These are phyloP conservation scores for Jackrogersella minutella DNA, from an alignment of 495 filamentous ascomycete species.

Conservation along the genomic window DNA sequence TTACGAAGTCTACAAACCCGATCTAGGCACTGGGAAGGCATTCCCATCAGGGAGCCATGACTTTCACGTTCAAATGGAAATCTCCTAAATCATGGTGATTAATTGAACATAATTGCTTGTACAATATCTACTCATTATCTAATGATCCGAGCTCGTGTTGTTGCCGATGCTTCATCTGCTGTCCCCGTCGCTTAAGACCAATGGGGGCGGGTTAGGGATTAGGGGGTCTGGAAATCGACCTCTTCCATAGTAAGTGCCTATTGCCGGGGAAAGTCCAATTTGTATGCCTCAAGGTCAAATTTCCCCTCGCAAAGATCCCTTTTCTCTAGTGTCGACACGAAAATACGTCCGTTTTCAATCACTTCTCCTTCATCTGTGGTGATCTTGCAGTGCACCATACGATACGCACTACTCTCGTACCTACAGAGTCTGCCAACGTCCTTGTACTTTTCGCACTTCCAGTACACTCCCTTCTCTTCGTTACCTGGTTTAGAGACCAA, in stretches of 20 bases:
- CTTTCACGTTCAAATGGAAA: too few species aligned
- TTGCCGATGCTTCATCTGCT: neutral
- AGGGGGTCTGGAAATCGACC: neutral
- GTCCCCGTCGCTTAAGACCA: too few species aligned
- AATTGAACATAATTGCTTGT: too few species aligned
- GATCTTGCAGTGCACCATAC: conserved; percentile 31
- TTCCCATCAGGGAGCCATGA: too few species aligned
- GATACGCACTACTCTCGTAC: conserved; percentile 28
- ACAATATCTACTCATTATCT: too few species aligned
- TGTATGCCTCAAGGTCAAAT: conserved; percentile 18
- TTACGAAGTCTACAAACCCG: too few species aligned
- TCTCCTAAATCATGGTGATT: too few species aligned
- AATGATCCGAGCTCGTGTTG: too few species aligned
- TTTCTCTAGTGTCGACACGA: conserved; percentile 9
- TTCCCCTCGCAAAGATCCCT: conserved; percentile 13
- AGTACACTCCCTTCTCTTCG: conserved; percentile 17
- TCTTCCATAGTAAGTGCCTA: neutral
- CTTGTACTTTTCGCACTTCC: conserved; percentile 29
- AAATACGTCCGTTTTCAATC: conserved; percentile 31
- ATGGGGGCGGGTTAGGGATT: too few species aligned
- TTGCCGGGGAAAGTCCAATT: neutral
- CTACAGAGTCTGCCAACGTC: neutral
- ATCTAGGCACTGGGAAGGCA: too few species aligned
- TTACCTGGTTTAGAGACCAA: conserved; percentile 17
- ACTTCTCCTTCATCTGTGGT: conserved; percentile 17